phyloP scores from a whole-genome alignment of 768 basidiomycete species.

The Ramaria sp. region DNA sequence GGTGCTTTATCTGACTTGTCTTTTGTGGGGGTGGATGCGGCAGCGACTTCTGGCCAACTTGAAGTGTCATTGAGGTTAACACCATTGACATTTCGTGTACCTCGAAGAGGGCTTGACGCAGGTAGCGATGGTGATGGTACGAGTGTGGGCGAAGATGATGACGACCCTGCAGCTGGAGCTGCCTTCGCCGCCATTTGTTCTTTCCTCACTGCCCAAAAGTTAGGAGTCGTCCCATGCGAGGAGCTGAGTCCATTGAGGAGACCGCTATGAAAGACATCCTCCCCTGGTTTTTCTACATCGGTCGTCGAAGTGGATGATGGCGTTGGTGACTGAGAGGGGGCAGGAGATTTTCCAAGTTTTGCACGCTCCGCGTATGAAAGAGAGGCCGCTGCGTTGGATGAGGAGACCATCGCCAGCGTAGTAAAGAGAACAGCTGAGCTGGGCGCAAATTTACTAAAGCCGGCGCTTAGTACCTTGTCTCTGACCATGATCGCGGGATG shows the following conservation, averaged over 20 bases:
- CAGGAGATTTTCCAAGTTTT: constrained; percentile 19
- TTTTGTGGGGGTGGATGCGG: background rate
- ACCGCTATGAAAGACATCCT: constrained; percentile 18
- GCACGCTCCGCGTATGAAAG: constrained; percentile 51
- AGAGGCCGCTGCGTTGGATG: constrained; percentile 24
- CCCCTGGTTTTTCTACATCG: constrained; percentile 10
- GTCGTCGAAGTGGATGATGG: constrained; percentile 6
- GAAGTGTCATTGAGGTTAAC: constrained; percentile 3
- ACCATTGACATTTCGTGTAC: background rate
- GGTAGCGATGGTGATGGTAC: constrained; percentile 8
- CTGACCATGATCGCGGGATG: background rate
- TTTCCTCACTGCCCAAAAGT: constrained; percentile 34
- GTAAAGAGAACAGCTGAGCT: background rate
- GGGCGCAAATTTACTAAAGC: constrained; percentile 3
- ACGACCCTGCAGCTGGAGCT: constrained; percentile 12
- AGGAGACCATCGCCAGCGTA: constrained; percentile 19
- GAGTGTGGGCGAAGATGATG: constrained; percentile 7
- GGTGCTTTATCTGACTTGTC: background rate
- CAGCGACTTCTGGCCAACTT: constrained; percentile 7
- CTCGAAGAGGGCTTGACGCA: constrained; percentile 1
- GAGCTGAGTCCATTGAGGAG: constrained; percentile 14
- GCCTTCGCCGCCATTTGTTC: constrained; percentile 25
- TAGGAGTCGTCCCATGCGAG: constrained; percentile 20
- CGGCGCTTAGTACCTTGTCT: background rate
- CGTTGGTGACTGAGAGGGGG: background rate